Evolutionary conservation across 805 yeast genomes (phyloP).

Genomic region (Barnettozyma vustinii): DNA sequence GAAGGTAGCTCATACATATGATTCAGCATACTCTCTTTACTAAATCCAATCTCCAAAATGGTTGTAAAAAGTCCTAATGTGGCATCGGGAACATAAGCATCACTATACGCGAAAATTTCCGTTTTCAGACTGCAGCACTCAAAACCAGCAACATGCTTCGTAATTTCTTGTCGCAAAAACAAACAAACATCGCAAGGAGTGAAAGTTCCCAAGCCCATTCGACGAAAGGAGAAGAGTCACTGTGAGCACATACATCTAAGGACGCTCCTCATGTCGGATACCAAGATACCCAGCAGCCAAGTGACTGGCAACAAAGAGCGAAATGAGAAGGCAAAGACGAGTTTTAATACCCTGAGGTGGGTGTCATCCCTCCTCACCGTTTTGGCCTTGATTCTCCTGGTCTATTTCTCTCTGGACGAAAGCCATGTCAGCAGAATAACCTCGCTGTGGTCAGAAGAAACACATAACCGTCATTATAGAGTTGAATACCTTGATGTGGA

Average conservation of each 20-base stretch:
- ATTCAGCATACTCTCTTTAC: too few species aligned
- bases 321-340: not conserved
- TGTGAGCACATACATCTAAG: not conserved
- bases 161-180: not conserved
- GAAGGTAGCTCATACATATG: too few species aligned
- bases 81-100: not conserved
- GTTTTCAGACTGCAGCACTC: not conserved
- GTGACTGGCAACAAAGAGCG: not conserved
- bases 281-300: not conserved
- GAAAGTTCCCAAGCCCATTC: not conserved
- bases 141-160: not conserved
- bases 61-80: too few species aligned
- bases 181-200: not conserved
- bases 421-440: not conserved
- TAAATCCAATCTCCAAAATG: too few species aligned
- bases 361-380: not conserved
- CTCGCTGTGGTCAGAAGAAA: not conserved
- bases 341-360: not conserved
- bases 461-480: not conserved
- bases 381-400: not conserved
- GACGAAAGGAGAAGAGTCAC: not conserved
- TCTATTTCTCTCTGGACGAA: not conserved
- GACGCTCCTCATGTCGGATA: not conserved
- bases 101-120: not conserved
- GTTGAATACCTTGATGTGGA: constrained; percentile 16